Evolutionary conservation across 495 filamentous ascomycete genomes (phyloP).

Genomic region (Melanomma pulvis-pyrius): DNA sequence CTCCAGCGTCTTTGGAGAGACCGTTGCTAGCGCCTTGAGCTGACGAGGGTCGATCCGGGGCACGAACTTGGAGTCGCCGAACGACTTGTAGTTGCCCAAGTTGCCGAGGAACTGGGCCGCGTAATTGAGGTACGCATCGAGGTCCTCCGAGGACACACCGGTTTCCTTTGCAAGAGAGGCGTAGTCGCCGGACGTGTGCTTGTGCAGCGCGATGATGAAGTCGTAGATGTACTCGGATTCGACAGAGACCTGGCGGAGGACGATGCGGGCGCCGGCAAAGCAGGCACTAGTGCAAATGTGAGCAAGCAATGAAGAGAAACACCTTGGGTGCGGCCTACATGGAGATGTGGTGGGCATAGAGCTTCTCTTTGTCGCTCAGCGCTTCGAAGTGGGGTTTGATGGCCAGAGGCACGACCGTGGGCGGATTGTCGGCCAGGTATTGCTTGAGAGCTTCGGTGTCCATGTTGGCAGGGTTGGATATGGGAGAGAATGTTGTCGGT

Average conservation of each 20-base stretch:
- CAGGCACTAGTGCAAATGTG: slow-evolving; percentile 62
- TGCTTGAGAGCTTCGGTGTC: slow-evolving; percentile 60
- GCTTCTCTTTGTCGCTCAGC: slow-evolving; percentile 72
- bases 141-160: slow-evolving; percentile 66
- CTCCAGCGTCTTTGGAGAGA: slow-evolving; percentile 51
- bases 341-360: slow-evolving; percentile 92
- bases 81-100: slow-evolving; percentile 92
- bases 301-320: background rate
- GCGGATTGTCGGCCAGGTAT: slow-evolving; percentile 88
- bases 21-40: slow-evolving; percentile 71
- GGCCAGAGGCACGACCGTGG: slow-evolving; percentile 78
- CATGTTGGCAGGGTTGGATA: slow-evolving; percentile 39
- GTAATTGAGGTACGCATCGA: slow-evolving; percentile 83
- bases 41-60: slow-evolving; percentile 70
- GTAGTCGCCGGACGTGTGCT: slow-evolving; percentile 77
- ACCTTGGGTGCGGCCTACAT: slow-evolving; percentile 49
- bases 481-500: too few species aligned
- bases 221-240: slow-evolving; percentile 92
- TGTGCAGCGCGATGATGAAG: slow-evolving; percentile 80
- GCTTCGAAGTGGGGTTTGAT: slow-evolving; percentile 90
- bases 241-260: slow-evolving; percentile 83
- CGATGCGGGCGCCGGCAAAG: slow-evolving; percentile 81
- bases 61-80: slow-evolving; percentile 93
- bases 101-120: slow-evolving; percentile 88
- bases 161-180: slow-evolving; percentile 67